A percentile compares a stretch with the other conserved stretches of the same genome.
Evolutionary conservation across 306 rosid genomes (phyloP).

Genomic region (Mimosa bimucronata): DNA sequence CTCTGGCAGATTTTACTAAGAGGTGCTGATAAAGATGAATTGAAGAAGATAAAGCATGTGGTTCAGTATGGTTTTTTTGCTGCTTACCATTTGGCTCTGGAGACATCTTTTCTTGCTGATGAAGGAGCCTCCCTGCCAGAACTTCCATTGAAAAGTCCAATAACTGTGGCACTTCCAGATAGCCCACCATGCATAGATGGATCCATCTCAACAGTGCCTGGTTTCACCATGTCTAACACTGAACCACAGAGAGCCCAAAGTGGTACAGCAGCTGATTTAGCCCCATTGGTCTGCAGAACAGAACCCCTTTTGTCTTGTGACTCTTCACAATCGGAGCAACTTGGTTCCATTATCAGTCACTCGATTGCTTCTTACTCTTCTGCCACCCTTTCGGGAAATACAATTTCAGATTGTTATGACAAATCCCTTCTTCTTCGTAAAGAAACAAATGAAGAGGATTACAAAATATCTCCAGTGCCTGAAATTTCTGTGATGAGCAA

Average conservation of each 20-base stretch:
- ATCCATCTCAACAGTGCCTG: conserved; percentile 91
- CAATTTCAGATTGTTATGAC: conserved; percentile 47
- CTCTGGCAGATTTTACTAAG: conserved; percentile 79
- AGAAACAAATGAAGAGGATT: conserved; percentile 43
- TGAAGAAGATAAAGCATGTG: conserved; percentile 94
- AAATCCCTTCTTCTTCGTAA: conserved; percentile 39
- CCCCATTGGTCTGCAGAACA: conserved; percentile 39
- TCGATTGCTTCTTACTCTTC: conserved; percentile 50
- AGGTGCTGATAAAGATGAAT: conserved; percentile 84
- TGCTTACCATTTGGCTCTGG: conserved; percentile 96
- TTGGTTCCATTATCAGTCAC: conserved; percentile 40
- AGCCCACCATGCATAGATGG: conserved; percentile 64
- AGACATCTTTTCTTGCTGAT: conserved; percentile 98
- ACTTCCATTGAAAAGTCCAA: conserved; percentile 70
- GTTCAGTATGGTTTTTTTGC: conserved; percentile 97
- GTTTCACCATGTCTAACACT: conserved; percentile 45
- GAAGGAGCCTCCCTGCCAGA: conserved; percentile 97
- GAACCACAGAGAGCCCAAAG: conserved; percentile 61
- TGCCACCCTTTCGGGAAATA: conserved; percentile 42
- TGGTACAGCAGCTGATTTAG: conserved; percentile 50
- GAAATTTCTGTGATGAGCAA: conserved; percentile 48
- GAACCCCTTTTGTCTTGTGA: conserved; percentile 45
- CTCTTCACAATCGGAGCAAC: conserved; percentile 46
- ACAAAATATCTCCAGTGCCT: conserved; percentile 33
- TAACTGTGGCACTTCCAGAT: conserved; percentile 81